phyloP scores from a whole-genome alignment of 2,329 filamentous ascomycete species.

The Alternaria triticimaculans region DNA sequence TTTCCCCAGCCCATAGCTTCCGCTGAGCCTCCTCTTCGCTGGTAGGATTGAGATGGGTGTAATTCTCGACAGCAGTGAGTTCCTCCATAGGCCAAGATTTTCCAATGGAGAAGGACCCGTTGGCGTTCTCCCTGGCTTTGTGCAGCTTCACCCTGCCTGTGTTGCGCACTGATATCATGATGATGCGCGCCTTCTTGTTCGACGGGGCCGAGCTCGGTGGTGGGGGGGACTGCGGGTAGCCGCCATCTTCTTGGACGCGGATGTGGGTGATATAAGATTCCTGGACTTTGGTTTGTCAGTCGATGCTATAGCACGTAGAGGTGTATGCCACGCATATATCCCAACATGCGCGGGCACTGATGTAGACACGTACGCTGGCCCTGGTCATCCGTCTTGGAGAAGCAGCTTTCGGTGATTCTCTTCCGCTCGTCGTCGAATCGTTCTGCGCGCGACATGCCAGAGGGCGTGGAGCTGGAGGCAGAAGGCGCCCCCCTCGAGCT shows the following conservation, averaged over 20 bases:
- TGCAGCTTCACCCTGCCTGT: slow-evolving; percentile 94
- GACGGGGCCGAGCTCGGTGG: slow-evolving; percentile 76
- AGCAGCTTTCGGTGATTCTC: slow-evolving; percentile 93
- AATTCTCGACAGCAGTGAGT: slow-evolving; percentile 82
- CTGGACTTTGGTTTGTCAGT: slow-evolving; percentile 60
- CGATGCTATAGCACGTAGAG: background rate
- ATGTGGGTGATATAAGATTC: slow-evolving; percentile 99
- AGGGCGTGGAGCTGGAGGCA: slow-evolving; percentile 32
- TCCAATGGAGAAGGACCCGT: slow-evolving; percentile 93
- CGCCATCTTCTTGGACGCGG: slow-evolving; percentile 83
- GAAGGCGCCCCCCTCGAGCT: slow-evolving; percentile 37
- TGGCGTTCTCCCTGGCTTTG: slow-evolving; percentile 94
- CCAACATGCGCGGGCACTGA: background rate
- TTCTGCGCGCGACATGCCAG: slow-evolving; percentile 67
- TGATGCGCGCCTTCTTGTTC: slow-evolving; percentile 85
- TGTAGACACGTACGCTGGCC: slow-evolving; percentile 72
- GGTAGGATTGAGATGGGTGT: slow-evolving; percentile 65
- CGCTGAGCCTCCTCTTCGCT: slow-evolving; percentile 67
- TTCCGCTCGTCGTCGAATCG: slow-evolving; percentile 96
- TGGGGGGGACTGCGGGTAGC: slow-evolving; percentile 81
- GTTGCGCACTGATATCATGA: slow-evolving; percentile 91
- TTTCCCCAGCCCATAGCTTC: slow-evolving; percentile 78
- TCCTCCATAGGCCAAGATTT: slow-evolving; percentile 99
- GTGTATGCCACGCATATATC: background rate
- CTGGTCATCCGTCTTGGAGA: slow-evolving; percentile 85